These are phyloP conservation scores for Fulvia fulva DNA, from an alignment of 2,329 filamentous ascomycete genomes.

Conservation along the genomic window DNA sequence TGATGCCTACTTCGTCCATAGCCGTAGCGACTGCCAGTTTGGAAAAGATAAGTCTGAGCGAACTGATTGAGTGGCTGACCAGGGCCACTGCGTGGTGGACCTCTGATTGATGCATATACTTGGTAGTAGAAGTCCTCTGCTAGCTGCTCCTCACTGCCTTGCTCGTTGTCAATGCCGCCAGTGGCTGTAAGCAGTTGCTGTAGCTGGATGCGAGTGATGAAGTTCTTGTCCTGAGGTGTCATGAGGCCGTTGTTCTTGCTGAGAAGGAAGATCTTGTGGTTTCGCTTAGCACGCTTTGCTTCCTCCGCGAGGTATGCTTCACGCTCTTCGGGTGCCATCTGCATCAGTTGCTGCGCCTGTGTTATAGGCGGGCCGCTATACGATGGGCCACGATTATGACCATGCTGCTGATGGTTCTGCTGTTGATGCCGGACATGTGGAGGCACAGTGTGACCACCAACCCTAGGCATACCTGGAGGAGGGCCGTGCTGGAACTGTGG, in stretches of 20 bases:
- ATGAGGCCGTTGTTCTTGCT: slow-evolving; percentile 95
- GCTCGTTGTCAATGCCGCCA: slow-evolving; percentile 73
- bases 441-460: slow-evolving; percentile 28
- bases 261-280: slow-evolving; percentile 93
- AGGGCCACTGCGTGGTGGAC: slow-evolving; percentile 78
- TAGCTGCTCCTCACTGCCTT: slow-evolving; percentile 71
- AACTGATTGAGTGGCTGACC: slow-evolving; percentile 93
- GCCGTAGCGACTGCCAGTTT: slow-evolving; percentile 81
- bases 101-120: slow-evolving; percentile 90
- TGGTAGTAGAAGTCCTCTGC: slow-evolving; percentile 98
- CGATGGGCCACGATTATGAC: slow-evolving; percentile 45
- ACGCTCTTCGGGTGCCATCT: slow-evolving; percentile 80
- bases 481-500: slow-evolving; percentile 26
- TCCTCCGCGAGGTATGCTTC: slow-evolving; percentile 82
- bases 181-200: slow-evolving; percentile 93
- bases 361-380: slow-evolving; percentile 53
- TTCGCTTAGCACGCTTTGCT: slow-evolving; percentile 90
- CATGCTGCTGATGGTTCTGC: slow-evolving; percentile 26
- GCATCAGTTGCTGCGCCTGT: slow-evolving; percentile 68
- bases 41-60: slow-evolving; percentile 94
- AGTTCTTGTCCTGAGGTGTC: slow-evolving; percentile 99
- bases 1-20: slow-evolving; percentile 63
- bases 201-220: slow-evolving; percentile 94
- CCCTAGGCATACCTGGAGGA: slow-evolving; percentile 19
- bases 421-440: slow-evolving; percentile 1